These are phyloP conservation scores for Yamadazyma songkhlaensis DNA, from an alignment of 1,139 yeast species.

Conservation along the genomic window DNA sequence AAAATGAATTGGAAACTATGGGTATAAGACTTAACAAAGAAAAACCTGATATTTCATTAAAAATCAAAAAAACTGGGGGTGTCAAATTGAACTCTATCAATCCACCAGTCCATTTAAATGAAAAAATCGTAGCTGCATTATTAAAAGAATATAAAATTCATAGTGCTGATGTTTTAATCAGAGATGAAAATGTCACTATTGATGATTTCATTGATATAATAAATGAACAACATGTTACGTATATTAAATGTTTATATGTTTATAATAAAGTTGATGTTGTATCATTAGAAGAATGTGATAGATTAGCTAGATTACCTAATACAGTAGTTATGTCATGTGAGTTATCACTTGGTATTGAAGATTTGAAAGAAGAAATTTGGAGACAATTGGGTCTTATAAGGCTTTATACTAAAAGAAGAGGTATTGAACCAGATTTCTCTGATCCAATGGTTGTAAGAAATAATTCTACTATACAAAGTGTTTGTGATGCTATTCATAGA, in stretches of 20 bases:
- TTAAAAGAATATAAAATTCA: conserved; percentile 86
- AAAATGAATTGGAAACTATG: conserved; percentile 86
- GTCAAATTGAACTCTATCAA: conserved; percentile 76
- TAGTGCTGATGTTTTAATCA: conserved; percentile 86
- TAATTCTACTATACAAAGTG: conserved; percentile 75
- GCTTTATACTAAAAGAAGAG: conserved; percentile 82
- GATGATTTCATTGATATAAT: conserved; percentile 94
- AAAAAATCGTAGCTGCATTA: conserved; percentile 72
- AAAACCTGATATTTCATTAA: conserved; percentile 78
- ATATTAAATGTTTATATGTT: conserved; percentile 87
- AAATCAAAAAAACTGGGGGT: conserved; percentile 86
- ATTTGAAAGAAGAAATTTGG: conserved; percentile 92
- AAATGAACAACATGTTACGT: conserved; percentile 81
- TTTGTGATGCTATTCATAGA: conserved; percentile 90
- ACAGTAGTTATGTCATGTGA: conserved; percentile 94
- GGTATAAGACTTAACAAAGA: conserved; percentile 85
- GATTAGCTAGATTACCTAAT: conserved; percentile 87
- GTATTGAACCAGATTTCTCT: conserved; percentile 70
- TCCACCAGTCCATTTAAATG: conserved; percentile 81
- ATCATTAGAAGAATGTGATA: conserved; percentile 88
- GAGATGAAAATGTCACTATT: conserved; percentile 86
- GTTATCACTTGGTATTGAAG: conserved; percentile 79
- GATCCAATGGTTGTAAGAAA: conserved; percentile 92
- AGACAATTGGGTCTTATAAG: conserved; percentile 76
- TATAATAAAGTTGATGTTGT: conserved; percentile 96